Base-by-base conservation (phyloP, 768 basidiomycete species). In the Clitopilus passeckerianus region DNA sequence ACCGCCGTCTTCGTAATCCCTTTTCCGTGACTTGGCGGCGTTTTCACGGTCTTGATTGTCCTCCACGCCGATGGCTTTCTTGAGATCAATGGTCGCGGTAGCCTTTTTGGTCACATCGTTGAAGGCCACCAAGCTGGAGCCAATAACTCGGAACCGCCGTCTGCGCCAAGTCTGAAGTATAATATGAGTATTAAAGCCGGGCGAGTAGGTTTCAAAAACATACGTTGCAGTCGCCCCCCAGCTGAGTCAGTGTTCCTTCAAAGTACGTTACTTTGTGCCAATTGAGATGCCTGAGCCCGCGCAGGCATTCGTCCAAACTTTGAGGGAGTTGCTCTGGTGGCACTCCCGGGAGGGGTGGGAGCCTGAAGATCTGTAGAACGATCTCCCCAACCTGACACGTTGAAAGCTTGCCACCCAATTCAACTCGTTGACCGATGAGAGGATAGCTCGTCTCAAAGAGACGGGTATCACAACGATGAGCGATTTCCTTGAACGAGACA, bases 211-310 rank as follows among this genome's bases (percentile, higher is more conserved):
- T 0, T 50, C n/a, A 3, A 33, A 34, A 55, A 77, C 91, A 69
- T 73, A 97, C 95, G 61, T 76, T 80, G 70, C 95, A 97, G 69
- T 96, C 96, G 9, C 95, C 96, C 15, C 96, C 96, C 62, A 81
- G 85, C 76, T 98, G 96, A 14, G 96, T 98, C 63, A 98, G 72
- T 0, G 86, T 87, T 24, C 96, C 94, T 72, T 97, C 91, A 73
- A 91, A 93, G 73, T 96, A 95, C 20, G 93, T 92, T 63, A 89
- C 83, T 75, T 95, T 95, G 68, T 96, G 94, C 95, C 94, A 97
- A 35, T 89, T 88, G 58, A 93, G 87, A 66, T 95, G 90, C 60
- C 92, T 78, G 63, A 98, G 76, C 0, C 96, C 95, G 14, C 91
- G 84, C 65, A 89, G 82, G 66, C 93, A 95, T 67, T 98, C 96